Percentiles rank a stretch among this genome's conserved stretches.
Conservation (phyloP, 1,284 basidiomycete species). For the Sphagnurus paluster region DNA sequence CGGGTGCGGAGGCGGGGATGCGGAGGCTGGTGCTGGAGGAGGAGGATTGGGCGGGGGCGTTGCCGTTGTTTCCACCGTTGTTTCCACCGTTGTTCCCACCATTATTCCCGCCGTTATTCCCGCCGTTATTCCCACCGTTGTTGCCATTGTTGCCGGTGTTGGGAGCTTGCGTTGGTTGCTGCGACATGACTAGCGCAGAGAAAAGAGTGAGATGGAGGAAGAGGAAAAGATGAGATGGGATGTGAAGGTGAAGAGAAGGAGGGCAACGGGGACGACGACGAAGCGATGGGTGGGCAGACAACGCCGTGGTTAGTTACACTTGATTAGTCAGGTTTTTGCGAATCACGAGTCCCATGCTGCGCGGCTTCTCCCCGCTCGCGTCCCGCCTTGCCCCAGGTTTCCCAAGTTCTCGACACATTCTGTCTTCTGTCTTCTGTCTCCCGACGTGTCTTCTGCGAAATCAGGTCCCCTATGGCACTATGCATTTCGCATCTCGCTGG, state of each 20-base stretch:
- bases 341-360: not conserved
- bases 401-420: too few relatives aligned
- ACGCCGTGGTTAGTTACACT: not conserved
- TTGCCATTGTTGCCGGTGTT: constrained; percentile 15
- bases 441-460: too few relatives aligned
- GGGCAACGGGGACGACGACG: not conserved
- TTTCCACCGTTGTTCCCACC: too few relatives aligned
- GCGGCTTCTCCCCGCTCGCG: too few relatives aligned
- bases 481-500: too few relatives aligned
- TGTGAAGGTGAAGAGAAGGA: not conserved
- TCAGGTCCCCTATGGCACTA: too few relatives aligned
- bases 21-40: constrained; percentile 20
- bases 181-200: not conserved
- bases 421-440: too few relatives aligned
- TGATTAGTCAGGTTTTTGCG: not conserved
- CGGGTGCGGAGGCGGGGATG: constrained; percentile 59
- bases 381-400: too few relatives aligned
- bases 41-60: constrained; percentile 10
- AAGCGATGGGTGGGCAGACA: not conserved
- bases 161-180: constrained; percentile 18
- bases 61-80: constrained; percentile 19
- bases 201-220: not conserved
- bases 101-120: too few relatives aligned
- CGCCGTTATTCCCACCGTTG: too few relatives aligned
- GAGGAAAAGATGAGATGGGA: not conserved